These are phyloP conservation scores for Suillus discolor DNA, from an alignment of 768 basidiomycete genomes.

Conservation along the genomic window DNA sequence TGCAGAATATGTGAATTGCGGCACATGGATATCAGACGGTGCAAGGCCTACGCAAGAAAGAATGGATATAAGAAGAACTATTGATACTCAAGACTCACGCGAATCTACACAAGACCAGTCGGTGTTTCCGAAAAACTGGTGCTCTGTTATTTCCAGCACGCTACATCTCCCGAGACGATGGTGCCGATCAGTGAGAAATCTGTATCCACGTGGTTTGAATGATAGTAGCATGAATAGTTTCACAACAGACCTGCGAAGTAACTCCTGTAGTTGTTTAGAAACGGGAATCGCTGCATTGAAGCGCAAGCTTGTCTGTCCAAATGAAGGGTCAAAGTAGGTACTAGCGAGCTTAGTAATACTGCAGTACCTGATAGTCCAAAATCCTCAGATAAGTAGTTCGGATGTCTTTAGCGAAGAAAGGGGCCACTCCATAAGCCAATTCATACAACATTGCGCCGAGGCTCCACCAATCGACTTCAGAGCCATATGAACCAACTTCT, in stretches of 20 bases:
- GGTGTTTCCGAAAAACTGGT: conserved; percentile 60
- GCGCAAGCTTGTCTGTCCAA: conserved; percentile 54
- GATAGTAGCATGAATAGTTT: neutral
- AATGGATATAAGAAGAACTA: conserved; percentile 13
- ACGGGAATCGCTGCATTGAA: conserved; percentile 51
- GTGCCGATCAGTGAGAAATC: conserved; percentile 63
- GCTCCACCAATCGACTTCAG: conserved; percentile 98
- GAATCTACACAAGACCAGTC: conserved; percentile 56
- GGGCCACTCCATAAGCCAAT: conserved; percentile 79
- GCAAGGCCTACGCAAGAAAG: conserved; percentile 40
- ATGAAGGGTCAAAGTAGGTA: conserved; percentile 7
- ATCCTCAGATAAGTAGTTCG: conserved; percentile 81
- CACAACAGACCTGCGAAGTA: conserved; percentile 49
- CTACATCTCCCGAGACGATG: conserved; percentile 63
- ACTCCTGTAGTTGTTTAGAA: conserved; percentile 53
- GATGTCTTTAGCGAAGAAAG: conserved; percentile 90
- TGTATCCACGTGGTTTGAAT: conserved; percentile 30
- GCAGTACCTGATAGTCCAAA: conserved; percentile 67
- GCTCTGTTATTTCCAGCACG: conserved; percentile 64
- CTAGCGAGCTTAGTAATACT: neutral
- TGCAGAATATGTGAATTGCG: conserved; percentile 66
- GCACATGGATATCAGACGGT: conserved; percentile 66
- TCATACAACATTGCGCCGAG: conserved; percentile 91
- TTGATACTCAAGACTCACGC: conserved; percentile 41
- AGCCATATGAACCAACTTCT: conserved; percentile 60